Evolutionary conservation across 164 flowering plant species (phyloP).

Genomic region (Sextonia rubra): DNA sequence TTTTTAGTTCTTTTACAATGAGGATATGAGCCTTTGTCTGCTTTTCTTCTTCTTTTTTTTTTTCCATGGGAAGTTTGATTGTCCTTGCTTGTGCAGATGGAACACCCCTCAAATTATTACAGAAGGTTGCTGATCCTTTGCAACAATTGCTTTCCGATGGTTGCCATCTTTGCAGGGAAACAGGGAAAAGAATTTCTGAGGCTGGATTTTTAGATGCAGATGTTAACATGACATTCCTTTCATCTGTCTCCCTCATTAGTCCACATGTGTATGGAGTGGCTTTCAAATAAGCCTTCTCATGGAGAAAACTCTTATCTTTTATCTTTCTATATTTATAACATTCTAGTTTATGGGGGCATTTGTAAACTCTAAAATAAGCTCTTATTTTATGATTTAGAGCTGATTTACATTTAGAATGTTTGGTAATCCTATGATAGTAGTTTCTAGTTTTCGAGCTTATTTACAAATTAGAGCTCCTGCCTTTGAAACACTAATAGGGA

Average conservation of each 20-base stretch:
- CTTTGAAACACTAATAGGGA: too few species aligned
- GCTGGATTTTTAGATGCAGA: constrained; percentile 64
- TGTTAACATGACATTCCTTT: constrained; percentile 30
- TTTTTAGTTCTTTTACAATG: background rate
- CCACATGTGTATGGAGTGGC: constrained; percentile 82
- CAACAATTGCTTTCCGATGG: constrained; percentile 74
- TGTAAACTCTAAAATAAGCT: too few species aligned
- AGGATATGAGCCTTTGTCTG: background rate
- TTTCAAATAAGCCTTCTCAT: constrained; percentile 27
- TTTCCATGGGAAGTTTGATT: background rate
- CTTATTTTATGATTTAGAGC: too few species aligned
- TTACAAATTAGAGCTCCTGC: too few species aligned
- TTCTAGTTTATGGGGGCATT: too few species aligned
- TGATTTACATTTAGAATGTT: too few species aligned
- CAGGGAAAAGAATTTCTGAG: constrained; percentile 49
- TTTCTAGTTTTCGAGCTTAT: too few species aligned
- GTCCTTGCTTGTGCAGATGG: constrained; percentile 48
- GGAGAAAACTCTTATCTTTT: too few species aligned
- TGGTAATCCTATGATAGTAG: too few species aligned
- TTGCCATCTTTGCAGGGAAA: constrained; percentile 81
- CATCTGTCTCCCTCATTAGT: constrained; percentile 32
- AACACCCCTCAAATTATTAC: constrained; percentile 45
- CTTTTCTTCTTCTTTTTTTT: background rate
- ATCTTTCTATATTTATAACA: too few species aligned
- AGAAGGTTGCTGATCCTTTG: constrained; percentile 64